phyloP scores from a whole-genome alignment of 1,284 basidiomycete genomes.

The Lentinula novae-zelandiae region DNA sequence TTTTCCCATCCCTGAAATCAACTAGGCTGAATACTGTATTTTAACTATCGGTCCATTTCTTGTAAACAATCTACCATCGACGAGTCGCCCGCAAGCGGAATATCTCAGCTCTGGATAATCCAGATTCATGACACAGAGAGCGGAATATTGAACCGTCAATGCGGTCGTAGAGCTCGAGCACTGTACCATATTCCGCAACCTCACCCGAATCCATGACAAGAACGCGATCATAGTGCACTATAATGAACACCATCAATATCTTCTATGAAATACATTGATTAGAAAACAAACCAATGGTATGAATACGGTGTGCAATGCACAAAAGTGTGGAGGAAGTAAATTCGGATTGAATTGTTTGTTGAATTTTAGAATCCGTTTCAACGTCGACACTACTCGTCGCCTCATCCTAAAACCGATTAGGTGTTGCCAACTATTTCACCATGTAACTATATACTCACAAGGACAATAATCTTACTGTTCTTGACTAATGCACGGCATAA shows the following conservation, averaged over 20 bases:
- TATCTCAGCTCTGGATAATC: no score
- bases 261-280: slow-evolving; percentile 8
- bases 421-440: slow-evolving; percentile 20
- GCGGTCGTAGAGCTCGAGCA: slow-evolving; percentile 68
- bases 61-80: no score
- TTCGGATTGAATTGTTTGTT: slow-evolving; percentile 69
- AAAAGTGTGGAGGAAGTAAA: slow-evolving; percentile 62
- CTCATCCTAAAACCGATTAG: slow-evolving; percentile 45
- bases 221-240: slow-evolving; percentile 73
- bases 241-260: neutral
- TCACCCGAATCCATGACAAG: slow-evolving; percentile 71
- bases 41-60: no score
- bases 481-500: slow-evolving; percentile 72
- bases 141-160: slow-evolving; percentile 66
- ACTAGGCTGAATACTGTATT: no score
- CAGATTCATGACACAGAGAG: slow-evolving; percentile 64
- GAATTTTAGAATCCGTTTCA: slow-evolving; percentile 77
- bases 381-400: slow-evolving; percentile 87
- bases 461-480: slow-evolving; percentile 66
- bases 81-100: no score
- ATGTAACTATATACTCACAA: slow-evolving; percentile 37
- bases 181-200: slow-evolving; percentile 77
- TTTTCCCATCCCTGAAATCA: no score
- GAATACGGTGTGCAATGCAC: slow-evolving; percentile 75
- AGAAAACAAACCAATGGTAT: slow-evolving; percentile 56